Conservation (phyloP, 1,139 yeast genomes). For the Yamadazyma sp. region DNA sequence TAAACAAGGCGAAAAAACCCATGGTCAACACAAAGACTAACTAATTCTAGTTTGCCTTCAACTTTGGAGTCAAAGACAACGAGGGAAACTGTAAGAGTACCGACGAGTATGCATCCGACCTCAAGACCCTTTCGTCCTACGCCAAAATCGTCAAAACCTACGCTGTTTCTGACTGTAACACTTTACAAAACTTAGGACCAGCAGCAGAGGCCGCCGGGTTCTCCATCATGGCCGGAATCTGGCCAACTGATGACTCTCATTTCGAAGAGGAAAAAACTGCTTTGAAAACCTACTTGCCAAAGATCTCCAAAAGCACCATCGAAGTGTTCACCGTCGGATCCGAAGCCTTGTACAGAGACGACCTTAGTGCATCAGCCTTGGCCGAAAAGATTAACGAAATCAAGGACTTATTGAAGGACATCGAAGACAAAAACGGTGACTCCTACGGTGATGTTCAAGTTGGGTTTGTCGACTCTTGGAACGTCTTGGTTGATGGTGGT, state of each 20-base stretch:
- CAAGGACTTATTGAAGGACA: constrained; percentile 53
- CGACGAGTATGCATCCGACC: constrained; percentile 64
- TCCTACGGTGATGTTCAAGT: constrained; percentile 72
- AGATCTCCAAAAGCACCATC: constrained; percentile 63
- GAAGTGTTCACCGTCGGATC: constrained; percentile 84
- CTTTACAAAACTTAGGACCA: constrained; percentile 79
- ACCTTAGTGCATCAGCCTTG: constrained; percentile 66
- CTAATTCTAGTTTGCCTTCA: constrained; percentile 68
- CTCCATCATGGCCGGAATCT: constrained; percentile 74
- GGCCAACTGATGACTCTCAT: constrained; percentile 86
- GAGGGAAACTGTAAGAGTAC: constrained; percentile 72
- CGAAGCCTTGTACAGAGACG: constrained; percentile 87
- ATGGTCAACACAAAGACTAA: too few species aligned
- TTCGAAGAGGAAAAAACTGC: constrained; percentile 71
- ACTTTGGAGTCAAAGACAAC: constrained; percentile 75
- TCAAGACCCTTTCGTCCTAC: constrained; percentile 54
- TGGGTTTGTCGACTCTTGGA: constrained; percentile 97
- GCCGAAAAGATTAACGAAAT: constrained; percentile 63
- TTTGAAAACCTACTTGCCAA: constrained; percentile 66
- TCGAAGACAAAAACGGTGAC: constrained; percentile 79
- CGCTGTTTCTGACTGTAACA: constrained; percentile 86
- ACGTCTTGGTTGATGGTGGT: constrained; percentile 78
- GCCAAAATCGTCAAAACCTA: constrained; percentile 72
- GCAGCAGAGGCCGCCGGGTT: constrained; percentile 79
- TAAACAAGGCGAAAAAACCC: too few species aligned